phyloP scores from a whole-genome alignment of 495 filamentous ascomycete species.

The Clavariopsis aquatica region DNA sequence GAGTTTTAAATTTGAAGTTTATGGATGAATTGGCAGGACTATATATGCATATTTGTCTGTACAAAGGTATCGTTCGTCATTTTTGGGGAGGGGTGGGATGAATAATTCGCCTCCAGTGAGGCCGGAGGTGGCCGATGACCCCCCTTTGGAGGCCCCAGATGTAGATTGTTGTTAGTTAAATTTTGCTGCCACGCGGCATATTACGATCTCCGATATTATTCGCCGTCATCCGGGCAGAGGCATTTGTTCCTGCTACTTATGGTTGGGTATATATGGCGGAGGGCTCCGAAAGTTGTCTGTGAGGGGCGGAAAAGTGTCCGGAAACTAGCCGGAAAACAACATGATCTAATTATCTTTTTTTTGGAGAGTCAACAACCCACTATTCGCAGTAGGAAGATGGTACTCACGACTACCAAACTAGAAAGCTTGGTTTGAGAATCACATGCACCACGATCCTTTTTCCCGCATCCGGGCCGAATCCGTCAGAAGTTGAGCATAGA shows the following conservation, averaged over 20 bases:
- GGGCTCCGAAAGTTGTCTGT: background rate
- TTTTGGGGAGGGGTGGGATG: background rate
- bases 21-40: background rate
- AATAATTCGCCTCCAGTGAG: background rate
- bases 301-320: background rate
- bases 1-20: background rate
- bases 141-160: background rate
- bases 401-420: too few relatives aligned
- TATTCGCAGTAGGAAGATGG: too few relatives aligned
- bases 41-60: background rate
- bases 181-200: background rate
- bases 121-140: constrained; percentile 5
- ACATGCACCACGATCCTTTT: too few relatives aligned
- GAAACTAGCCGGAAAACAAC: background rate
- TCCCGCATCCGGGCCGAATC: too few relatives aligned
- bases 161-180: background rate
- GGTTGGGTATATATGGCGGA: background rate
- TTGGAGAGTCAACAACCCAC: too few relatives aligned
- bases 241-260: background rate
- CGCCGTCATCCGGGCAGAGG: background rate
- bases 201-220: background rate
- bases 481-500: too few relatives aligned
- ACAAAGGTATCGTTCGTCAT: background rate
- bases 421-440: too few relatives aligned
- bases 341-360: background rate